Evolutionary conservation across 1,139 yeast species (phyloP).

Genomic region (Pneumocystis sp.): DNA sequence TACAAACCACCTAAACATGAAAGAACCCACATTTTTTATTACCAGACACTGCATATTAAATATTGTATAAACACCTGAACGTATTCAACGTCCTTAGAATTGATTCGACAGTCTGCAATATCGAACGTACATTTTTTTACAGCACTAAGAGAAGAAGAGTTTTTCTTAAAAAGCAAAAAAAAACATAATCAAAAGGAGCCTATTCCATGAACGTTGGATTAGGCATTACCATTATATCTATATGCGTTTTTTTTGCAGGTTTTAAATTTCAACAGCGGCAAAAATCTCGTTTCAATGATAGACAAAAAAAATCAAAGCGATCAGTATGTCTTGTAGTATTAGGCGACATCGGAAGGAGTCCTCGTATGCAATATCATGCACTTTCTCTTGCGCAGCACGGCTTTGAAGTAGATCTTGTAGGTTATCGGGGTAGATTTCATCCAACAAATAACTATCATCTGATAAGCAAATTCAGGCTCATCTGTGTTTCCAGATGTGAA

Average conservation of each 20-base stretch:
- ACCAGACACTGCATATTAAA: neutral
- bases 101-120: neutral
- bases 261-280: neutral
- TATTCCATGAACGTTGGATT: neutral
- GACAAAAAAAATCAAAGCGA: slow-evolving; percentile 28
- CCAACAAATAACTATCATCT: neutral
- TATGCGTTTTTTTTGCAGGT: slow-evolving; percentile 2
- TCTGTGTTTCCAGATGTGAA: neutral
- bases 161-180: neutral
- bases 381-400: slow-evolving; percentile 54
- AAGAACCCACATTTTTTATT: neutral
- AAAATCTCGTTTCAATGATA: slow-evolving; percentile 9
- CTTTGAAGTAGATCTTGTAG: slow-evolving; percentile 69
- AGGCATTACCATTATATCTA: neutral
- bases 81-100: neutral
- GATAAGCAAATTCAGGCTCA: neutral
- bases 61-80: neutral
- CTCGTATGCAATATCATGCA: slow-evolving; percentile 89
- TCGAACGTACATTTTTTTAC: neutral
- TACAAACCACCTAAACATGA: neutral
- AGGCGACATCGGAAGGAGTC: slow-evolving; percentile 93
- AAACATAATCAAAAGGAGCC: neutral
- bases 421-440: slow-evolving; percentile 48
- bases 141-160: neutral
- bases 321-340: slow-evolving; percentile 58